Conservation (phyloP, 148 eudicot genomes). For the Camellia japonica region DNA sequence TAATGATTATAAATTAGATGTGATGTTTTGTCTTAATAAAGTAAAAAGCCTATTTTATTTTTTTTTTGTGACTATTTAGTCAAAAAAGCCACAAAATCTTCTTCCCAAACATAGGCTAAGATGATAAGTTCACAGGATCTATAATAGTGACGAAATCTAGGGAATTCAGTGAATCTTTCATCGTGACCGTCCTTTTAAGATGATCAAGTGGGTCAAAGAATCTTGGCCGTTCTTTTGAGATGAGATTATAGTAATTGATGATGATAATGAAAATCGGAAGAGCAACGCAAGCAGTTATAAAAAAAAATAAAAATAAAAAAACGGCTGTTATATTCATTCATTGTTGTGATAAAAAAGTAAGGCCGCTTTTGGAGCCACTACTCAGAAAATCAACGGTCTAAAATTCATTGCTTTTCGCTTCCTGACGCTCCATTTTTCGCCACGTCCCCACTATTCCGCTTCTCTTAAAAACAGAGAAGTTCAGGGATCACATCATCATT, state of each 20-base stretch:
- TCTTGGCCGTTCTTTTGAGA: not conserved
- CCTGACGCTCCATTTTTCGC: not conserved
- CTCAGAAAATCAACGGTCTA: not conserved
- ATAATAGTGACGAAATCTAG: not conserved
- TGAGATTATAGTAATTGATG: not conserved
- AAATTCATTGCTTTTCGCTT: not conserved
- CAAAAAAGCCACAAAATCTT: not conserved
- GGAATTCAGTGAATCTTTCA: too few relatives aligned
- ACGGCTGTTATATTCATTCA: not conserved
- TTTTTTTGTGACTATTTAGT: too few relatives aligned
- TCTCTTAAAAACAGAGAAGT: too few relatives aligned
- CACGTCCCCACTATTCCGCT: not conserved
- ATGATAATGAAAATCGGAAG: not conserved
- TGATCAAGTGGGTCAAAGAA: not conserved
- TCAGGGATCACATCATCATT: too few relatives aligned
- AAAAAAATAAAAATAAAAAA: too few relatives aligned
- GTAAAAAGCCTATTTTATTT: too few relatives aligned
- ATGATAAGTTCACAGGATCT: not conserved
- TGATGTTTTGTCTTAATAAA: too few relatives aligned
- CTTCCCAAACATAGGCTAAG: not conserved
- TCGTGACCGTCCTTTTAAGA: too few relatives aligned
- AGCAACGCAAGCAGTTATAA: not conserved
- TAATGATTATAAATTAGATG: too few relatives aligned
- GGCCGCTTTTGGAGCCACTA: constrained; percentile 5
- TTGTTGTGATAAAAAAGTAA: not conserved